phyloP scores from a whole-genome alignment of 768 basidiomycete genomes.

The Mycena pura region DNA sequence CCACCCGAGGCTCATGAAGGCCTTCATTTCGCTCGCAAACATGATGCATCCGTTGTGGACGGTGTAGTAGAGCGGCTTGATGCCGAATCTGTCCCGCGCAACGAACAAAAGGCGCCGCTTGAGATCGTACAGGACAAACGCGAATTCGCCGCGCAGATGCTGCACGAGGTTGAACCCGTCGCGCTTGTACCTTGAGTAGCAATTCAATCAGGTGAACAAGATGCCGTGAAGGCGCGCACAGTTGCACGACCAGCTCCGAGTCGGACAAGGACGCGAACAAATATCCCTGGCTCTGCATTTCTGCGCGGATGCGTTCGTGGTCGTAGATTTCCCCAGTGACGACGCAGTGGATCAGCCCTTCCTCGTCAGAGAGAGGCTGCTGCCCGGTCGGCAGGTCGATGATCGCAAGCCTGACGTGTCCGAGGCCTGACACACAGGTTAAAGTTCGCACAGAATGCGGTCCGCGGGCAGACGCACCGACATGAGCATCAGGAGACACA shows the following conservation, averaged over 20 bases:
- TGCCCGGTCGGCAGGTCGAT: slow-evolving; percentile 28
- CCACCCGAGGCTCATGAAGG: slow-evolving; percentile 25
- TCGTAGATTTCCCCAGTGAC: slow-evolving; percentile 28
- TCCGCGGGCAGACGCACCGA: no score
- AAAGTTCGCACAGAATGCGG: not conserved
- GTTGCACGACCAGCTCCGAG: slow-evolving; percentile 28
- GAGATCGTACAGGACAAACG: slow-evolving; percentile 28
- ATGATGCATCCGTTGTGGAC: slow-evolving; percentile 15
- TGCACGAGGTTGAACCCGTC: slow-evolving; percentile 23
- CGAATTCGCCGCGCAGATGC: slow-evolving; percentile 29
- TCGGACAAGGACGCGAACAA: slow-evolving; percentile 25
- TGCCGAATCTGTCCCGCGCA: slow-evolving; percentile 29
- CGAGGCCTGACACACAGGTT: slow-evolving; percentile 14
- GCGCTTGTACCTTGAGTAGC: slow-evolving; percentile 19
- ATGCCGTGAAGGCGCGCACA: slow-evolving; percentile 7
- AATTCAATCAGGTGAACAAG: not conserved
- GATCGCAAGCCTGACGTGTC: slow-evolving; percentile 26
- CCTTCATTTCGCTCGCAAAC: slow-evolving; percentile 29
- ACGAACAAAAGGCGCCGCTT: slow-evolving; percentile 20
- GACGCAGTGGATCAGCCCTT: slow-evolving; percentile 23
- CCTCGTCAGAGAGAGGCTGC: slow-evolving; percentile 27
- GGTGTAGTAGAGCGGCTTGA: slow-evolving; percentile 30
- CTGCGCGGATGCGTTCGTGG: slow-evolving; percentile 22
- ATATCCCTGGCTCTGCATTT: slow-evolving; percentile 17
- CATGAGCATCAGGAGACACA: no score